These are phyloP conservation scores for Chamaecyparis obtusa DNA, from an alignment of 75 land plant genomes.

Conservation along the genomic window DNA sequence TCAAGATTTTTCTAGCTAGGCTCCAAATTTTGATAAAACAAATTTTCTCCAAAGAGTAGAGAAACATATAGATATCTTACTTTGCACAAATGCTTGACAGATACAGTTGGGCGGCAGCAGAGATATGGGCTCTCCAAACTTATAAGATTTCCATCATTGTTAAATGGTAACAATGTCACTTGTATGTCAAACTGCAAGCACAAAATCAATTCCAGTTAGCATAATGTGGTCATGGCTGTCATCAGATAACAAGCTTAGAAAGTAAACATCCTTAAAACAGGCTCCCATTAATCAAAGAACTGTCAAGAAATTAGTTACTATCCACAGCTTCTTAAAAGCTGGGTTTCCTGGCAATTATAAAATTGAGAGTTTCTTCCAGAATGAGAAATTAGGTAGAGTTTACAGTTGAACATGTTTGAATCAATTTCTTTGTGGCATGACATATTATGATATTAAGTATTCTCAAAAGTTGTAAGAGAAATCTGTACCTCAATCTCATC, in stretches of 20 bases:
- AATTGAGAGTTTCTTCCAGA: not conserved
- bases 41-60: not conserved
- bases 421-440: not conserved
- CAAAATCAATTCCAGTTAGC: constrained; percentile 7
- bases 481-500: constrained; percentile 49
- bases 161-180: constrained; percentile 52
- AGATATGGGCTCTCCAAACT: constrained; percentile 61
- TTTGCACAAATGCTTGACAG: constrained; percentile 33
- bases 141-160: constrained; percentile 40
- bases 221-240: not conserved
- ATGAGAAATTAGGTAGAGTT: not conserved
- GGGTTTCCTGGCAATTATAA: not conserved
- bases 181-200: constrained; percentile 68
- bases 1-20: not conserved
- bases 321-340: not conserved
- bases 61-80: constrained; percentile 14
- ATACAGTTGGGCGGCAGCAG: constrained; percentile 52
- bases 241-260: not conserved
- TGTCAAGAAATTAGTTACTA: not conserved
- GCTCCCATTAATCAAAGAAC: not conserved
- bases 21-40: not conserved
- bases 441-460: not conserved
- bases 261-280: not conserved
- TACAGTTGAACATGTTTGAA: constrained; percentile 4
- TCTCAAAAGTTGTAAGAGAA: not conserved